phyloP scores from a whole-genome alignment of 2,329 filamentous ascomycete species.

The Fulvia fulva region DNA sequence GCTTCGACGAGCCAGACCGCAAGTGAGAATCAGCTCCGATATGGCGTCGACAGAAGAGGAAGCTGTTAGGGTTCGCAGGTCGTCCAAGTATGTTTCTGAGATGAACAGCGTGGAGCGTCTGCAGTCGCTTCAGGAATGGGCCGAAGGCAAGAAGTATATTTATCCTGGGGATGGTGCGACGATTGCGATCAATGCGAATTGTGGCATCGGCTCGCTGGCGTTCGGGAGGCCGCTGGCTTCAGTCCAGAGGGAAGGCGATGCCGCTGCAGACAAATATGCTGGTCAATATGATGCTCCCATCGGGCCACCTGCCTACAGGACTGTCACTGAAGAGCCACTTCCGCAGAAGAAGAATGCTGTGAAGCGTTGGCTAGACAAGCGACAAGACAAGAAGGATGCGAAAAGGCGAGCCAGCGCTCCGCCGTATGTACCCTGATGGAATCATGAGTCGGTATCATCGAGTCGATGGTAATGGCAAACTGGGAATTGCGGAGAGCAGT shows the following conservation, averaged over 20 bases:
- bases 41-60: not conserved
- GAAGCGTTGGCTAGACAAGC: conserved; percentile 20
- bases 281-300: conserved; percentile 21
- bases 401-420: conserved; percentile 12
- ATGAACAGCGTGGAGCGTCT: conserved; percentile 23
- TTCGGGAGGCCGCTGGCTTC: conserved; percentile 12
- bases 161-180: conserved; percentile 22
- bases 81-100: conserved; percentile 18
- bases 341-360: conserved; percentile 10
- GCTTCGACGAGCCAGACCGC: too few species aligned
- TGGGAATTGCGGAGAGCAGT: not conserved
- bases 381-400: conserved; percentile 15
- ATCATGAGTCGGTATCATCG: not conserved
- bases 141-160: conserved; percentile 25
- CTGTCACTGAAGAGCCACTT: conserved; percentile 6
- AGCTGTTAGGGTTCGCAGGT: not conserved
- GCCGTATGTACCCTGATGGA: conserved; percentile 3
- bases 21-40: not conserved
- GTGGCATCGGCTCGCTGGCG: conserved; percentile 14
- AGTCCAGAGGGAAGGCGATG: not conserved
- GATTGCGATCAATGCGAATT: conserved; percentile 4
- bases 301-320: conserved; percentile 17
- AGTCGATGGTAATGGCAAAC: not conserved
- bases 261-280: conserved; percentile 9
- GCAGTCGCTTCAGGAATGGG: conserved; percentile 19